Base-by-base conservation (phyloP, 371 early-diverging fungal species). In the Mortierella sp. region DNA sequence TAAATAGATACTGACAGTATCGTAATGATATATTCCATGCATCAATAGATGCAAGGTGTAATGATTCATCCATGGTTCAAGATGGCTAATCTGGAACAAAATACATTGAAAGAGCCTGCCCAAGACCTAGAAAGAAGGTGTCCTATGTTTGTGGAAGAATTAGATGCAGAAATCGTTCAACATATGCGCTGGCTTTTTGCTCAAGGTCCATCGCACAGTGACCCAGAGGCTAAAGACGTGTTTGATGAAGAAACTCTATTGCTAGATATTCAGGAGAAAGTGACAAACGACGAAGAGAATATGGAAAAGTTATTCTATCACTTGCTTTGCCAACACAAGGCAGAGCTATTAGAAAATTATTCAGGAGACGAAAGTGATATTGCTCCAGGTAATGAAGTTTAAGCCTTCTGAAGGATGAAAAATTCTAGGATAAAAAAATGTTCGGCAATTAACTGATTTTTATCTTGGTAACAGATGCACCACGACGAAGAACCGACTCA, bases 61-160 rank as follows among this genome's bases (percentile, higher is more conserved):
- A 80, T 89, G 59, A 58, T 63, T 55, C 91, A 92, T 78, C 88
- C 90, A 19, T 92, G 91, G 90, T 89, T 92, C 71, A 63, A 53
- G 23, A 70, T 54, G 29, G 72, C 71, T 22, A 84, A 85, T 22
- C 74, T 60, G 28, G 66, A 68, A 63, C 40, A 35, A 23, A 80
- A 70, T 42, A 76, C 71, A 12, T 51, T 75, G 22, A 66, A 64
- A 26, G 78, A 75, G 26, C 72, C 74, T n/a, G 75, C 62, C 23
- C 73, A 72, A 32, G 82, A 82, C 40, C 77, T 68, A 1, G 69
- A 81, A 37, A 42, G 29, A 15, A 57, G 56, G n/a, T 66, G 80
- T 57, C 60, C 79, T 12, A 55, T 85, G 60, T 45, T 42, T 13
- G 55, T 31, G 15, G 78, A 74, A 17, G 68, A 69, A 34, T 35